Evolutionary conservation across 169 alveolate genomes (phyloP).

Genomic region (Besnoitia besnoiti): DNA sequence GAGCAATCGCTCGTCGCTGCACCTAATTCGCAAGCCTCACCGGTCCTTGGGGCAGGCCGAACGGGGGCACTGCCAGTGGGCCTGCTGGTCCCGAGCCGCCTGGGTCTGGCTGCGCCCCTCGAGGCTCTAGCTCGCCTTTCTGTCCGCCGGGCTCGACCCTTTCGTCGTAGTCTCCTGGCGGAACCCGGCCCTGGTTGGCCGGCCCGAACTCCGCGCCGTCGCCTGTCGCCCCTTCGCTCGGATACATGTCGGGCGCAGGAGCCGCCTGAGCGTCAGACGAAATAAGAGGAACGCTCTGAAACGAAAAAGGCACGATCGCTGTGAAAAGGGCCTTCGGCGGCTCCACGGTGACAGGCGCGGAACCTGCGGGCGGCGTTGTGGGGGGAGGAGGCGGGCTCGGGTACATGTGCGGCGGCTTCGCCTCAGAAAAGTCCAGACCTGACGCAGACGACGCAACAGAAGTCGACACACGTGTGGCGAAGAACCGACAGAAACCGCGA

Average conservation of each 20-base stretch:
- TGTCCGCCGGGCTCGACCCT: neutral
- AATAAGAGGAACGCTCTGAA: neutral
- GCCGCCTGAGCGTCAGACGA: neutral
- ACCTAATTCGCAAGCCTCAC: neutral
- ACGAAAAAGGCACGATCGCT: neutral
- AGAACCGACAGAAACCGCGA: no score
- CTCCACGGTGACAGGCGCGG: conserved; percentile 6
- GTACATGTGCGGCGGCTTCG: neutral
- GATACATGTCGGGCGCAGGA: neutral
- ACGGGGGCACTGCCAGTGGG: neutral
- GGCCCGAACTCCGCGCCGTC: neutral
- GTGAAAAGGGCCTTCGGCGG: conserved; percentile 27
- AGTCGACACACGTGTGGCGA: no score
- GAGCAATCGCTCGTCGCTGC: neutral
- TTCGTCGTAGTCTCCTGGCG: neutral
- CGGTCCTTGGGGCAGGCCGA: neutral
- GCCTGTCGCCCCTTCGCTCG: neutral
- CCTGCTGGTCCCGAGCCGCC: neutral
- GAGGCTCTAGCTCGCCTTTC: neutral
- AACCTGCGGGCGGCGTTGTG: neutral
- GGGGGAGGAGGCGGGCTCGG: conserved; percentile 36
- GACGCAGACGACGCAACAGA: neutral
- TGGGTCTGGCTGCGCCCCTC: neutral
- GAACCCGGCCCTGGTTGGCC: neutral
- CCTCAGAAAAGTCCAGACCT: conserved; percentile 12